Evolutionary conservation across 164 flowering plant species (phyloP).

Genomic region (Tetrastigma voinierianum): DNA sequence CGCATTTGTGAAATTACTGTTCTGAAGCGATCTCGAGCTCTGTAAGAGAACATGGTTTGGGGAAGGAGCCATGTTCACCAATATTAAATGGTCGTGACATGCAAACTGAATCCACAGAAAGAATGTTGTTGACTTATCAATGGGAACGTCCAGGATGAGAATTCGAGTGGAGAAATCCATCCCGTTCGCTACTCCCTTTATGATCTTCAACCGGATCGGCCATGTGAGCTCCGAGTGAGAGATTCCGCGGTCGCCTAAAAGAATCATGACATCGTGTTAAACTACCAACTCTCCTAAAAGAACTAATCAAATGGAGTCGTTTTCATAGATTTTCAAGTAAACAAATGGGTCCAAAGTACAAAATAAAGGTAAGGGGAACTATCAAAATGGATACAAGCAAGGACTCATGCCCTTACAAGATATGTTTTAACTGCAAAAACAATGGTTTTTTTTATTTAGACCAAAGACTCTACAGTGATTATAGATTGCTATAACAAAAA

Average conservation of each 20-base stretch:
- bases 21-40: conserved; percentile 57
- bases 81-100: conserved; percentile 51
- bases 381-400: too few species aligned
- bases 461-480: too few species aligned
- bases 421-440: too few species aligned
- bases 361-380: too few species aligned
- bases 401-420: too few species aligned
- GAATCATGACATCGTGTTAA: too few species aligned
- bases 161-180: conserved; percentile 65
- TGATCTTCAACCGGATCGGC: conserved; percentile 71
- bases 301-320: too few species aligned
- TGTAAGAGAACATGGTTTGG: conserved; percentile 65
- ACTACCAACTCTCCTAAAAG: too few species aligned
- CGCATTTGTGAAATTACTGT: conserved; percentile 58
- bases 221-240: conserved; percentile 60
- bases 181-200: conserved; percentile 72
- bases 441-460: too few species aligned
- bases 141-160: conserved; percentile 61
- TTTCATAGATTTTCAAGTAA: too few species aligned
- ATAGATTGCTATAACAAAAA: too few species aligned
- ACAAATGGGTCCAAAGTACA: too few species aligned
- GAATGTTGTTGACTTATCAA: conserved; percentile 78
- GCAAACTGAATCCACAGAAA: conserved; percentile 41
- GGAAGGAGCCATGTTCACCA: conserved; percentile 40
- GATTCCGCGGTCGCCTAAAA: conserved; percentile 77